These are phyloP conservation scores for Metschnikowia cubensis DNA, from an alignment of 805 yeast species.

Conservation along the genomic window DNA sequence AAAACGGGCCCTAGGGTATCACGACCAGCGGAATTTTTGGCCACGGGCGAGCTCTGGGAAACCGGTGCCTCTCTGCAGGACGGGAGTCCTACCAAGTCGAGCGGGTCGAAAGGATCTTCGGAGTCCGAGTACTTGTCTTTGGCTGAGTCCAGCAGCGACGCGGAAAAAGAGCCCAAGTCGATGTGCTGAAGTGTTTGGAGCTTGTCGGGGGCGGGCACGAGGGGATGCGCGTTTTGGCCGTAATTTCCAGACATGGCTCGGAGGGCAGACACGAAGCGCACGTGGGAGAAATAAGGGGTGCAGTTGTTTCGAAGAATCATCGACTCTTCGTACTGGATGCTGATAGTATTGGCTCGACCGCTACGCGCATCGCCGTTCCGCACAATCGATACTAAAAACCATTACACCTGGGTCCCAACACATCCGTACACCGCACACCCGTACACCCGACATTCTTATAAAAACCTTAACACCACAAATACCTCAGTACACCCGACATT, in stretches of 20 bases:
- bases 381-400: too few relatives aligned
- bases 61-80: neutral
- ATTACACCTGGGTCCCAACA: too few relatives aligned
- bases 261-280: neutral
- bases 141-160: slow-evolving; percentile 7
- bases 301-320: slow-evolving; percentile 8
- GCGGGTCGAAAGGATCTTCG: slow-evolving; percentile 20
- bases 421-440: too few relatives aligned
- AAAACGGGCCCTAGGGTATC: neutral
- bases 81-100: slow-evolving; percentile 18
- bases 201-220: slow-evolving; percentile 11
- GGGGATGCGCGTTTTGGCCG: neutral
- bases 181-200: slow-evolving; percentile 11
- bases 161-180: slow-evolving; percentile 19
- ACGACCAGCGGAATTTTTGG: neutral
- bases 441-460: neutral
- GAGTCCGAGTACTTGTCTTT: slow-evolving; percentile 8
- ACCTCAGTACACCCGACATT: neutral
- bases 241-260: neutral
- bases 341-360: neutral
- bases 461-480: neutral
- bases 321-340: neutral
- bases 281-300: neutral
- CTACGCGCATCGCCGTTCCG: neutral
- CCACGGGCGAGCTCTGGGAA: slow-evolving; percentile 1